Base-by-base conservation (phyloP, 208 protist species). In the Acanthamoeba polyphaga region DNA sequence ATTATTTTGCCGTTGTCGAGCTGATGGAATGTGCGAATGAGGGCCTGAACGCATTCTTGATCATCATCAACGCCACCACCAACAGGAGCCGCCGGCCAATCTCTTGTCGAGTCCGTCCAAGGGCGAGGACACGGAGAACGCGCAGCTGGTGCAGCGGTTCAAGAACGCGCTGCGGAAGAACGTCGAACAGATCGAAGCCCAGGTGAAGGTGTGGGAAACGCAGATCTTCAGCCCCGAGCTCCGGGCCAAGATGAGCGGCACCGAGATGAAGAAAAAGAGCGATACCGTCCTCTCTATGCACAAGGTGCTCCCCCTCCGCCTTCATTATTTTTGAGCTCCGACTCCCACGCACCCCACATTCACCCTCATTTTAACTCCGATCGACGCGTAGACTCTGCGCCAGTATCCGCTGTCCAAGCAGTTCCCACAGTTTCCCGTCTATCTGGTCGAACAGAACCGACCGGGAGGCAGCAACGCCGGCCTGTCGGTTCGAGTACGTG, bases 91-190 rank as follows among this genome's bases (percentile, higher is more conserved):
- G 55, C 15, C 55, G 55, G 55, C 15, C 55, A 60, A 60, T 60
- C 66, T 74, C 19, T 12, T 74, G n/a, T 74, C 66, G 29, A 74
- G 66, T 38, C 66, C 66, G n/a, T 74, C 66, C 29, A 74, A 74
- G 5, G 66, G 66, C 66, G 66, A 74, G 29, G 66, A 74, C n/a
- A 74, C 22, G 22, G 66, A 74, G 29, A 74, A 74, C 66, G 66
- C 66, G n/a, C 66, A 74, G 66, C 66, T 74, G n/a, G 66, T 74
- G 66, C 66, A 74, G 29, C 66, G 66, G 66, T 74, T 74, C 66
- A 74, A 74, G 66, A 74, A 43, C 66, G 66, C 66, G 17, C 27
- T 74, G 66, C 66, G 66, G 17, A 74, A 74, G 66, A 74, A 74
- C 29, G 29, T 74, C 19, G 66, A 74, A 74, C 66, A 74, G 66